Conservation (phyloP, 805 yeast genomes). For the Blastobotrys americana region DNA sequence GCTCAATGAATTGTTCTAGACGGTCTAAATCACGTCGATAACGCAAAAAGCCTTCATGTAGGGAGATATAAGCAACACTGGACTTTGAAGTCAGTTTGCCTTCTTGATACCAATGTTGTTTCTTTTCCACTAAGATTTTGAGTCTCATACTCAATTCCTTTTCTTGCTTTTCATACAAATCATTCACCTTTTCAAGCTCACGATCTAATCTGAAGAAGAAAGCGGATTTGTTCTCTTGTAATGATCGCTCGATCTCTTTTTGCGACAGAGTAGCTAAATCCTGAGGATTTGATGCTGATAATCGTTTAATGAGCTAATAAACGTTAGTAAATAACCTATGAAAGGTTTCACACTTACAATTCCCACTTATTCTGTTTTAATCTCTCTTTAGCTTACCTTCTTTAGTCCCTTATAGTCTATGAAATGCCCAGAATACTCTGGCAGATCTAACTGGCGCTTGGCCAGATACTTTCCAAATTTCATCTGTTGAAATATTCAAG, state of each 20-base stretch:
- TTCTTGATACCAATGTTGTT: conserved; percentile 40
- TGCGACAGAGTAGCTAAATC: conserved; percentile 16
- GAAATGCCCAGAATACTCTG: conserved; percentile 90
- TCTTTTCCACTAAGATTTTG: conserved; percentile 68
- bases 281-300: conserved; percentile 45
- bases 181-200: conserved; percentile 90
- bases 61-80: conserved; percentile 70
- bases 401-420: conserved; percentile 91
- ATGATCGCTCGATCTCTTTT: conserved; percentile 39
- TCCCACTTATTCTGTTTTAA: too few species aligned
- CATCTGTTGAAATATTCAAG: too few species aligned
- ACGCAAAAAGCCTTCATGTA: conserved; percentile 83
- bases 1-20: conserved; percentile 86
- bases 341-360: too few species aligned
- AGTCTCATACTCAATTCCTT: conserved; percentile 74
- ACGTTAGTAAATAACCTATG: background rate
- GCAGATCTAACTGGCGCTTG: conserved; percentile 86
- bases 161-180: conserved; percentile 87
- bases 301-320: conserved; percentile 60
- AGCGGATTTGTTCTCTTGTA: conserved; percentile 87
- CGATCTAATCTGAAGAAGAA: conserved; percentile 84
- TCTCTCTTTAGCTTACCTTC: conserved; percentile 35
- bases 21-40: conserved; percentile 83
- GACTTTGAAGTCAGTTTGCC: conserved; percentile 48
- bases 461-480: conserved; percentile 95